Evolutionary conservation across 2,329 filamentous ascomycete genomes (phyloP).

Genomic region (Exophiala dermatitidis): DNA sequence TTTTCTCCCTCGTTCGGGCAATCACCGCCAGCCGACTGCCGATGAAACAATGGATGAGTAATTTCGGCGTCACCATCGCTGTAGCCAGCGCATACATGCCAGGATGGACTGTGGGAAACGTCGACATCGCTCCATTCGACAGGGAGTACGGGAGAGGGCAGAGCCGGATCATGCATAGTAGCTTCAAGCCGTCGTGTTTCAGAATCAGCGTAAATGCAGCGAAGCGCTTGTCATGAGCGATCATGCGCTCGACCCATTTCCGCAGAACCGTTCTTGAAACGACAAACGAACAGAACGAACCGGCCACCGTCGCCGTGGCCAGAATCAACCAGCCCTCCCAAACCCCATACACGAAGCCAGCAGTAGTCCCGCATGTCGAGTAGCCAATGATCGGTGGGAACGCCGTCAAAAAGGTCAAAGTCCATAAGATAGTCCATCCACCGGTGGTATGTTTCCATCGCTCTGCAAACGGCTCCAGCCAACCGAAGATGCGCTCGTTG

Average conservation of each 20-base stretch:
- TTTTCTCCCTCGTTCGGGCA: slow-evolving; percentile 73
- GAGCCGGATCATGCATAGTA: slow-evolving; percentile 84
- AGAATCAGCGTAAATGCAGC: slow-evolving; percentile 80
- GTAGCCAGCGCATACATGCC: slow-evolving; percentile 73
- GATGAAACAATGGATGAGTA: slow-evolving; percentile 88
- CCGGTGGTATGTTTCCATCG: slow-evolving; percentile 66
- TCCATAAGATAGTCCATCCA: slow-evolving; percentile 70
- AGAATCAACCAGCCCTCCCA: slow-evolving; percentile 75
- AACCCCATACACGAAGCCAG: slow-evolving; percentile 65
- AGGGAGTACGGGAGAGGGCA: slow-evolving; percentile 90
- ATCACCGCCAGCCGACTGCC: slow-evolving; percentile 74
- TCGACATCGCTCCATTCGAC: slow-evolving; percentile 89
- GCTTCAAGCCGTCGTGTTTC: slow-evolving; percentile 79
- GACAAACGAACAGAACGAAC: slow-evolving; percentile 72
- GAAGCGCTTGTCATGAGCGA: slow-evolving; percentile 78
- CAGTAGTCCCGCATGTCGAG: slow-evolving; percentile 63
- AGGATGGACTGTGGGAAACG: slow-evolving; percentile 79
- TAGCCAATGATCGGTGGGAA: slow-evolving; percentile 88
- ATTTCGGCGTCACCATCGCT: slow-evolving; percentile 71
- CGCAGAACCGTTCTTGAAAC: slow-evolving; percentile 72
- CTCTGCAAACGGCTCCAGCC: slow-evolving; percentile 64
- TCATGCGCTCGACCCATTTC: slow-evolving; percentile 68
- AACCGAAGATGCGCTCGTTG: slow-evolving; percentile 70
- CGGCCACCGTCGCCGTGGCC: slow-evolving; percentile 67
- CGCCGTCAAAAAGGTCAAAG: slow-evolving; percentile 64